phyloP scores from a whole-genome alignment of 2,329 filamentous ascomycete species.

The Bisporella sp. region DNA sequence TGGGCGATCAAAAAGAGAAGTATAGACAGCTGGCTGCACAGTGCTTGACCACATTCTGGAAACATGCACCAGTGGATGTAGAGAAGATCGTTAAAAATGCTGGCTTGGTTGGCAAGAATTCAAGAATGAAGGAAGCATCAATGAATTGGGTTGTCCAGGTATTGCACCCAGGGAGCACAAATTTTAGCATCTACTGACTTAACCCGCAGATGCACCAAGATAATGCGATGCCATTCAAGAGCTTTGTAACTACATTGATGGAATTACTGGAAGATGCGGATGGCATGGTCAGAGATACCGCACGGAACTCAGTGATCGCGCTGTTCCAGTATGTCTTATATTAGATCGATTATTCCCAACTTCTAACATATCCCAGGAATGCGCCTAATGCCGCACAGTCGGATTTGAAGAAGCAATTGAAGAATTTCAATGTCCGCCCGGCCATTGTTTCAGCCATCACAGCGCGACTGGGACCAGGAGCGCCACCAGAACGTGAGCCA shows the following conservation, averaged over 20 bases:
- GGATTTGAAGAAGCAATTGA: constrained; percentile 81
- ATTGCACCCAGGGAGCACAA: constrained; percentile 6
- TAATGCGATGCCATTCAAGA: constrained; percentile 71
- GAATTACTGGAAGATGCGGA: constrained; percentile 87
- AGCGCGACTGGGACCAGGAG: constrained; percentile 57
- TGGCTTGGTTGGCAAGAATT: constrained; percentile 73
- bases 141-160: constrained; percentile 82
- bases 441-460: constrained; percentile 80
- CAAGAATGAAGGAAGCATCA: constrained; percentile 75
- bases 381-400: constrained; percentile 79
- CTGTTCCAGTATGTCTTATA: constrained; percentile 61
- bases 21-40: constrained; percentile 68
- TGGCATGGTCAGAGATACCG: constrained; percentile 75
- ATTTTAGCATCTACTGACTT: not conserved
- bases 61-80: constrained; percentile 61
- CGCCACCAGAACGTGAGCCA: constrained; percentile 22
- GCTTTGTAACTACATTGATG: constrained; percentile 77
- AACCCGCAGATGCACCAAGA: constrained; percentile 66
- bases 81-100: constrained; percentile 73
- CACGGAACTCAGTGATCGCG: constrained; percentile 77
- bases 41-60: constrained; percentile 71
- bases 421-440: constrained; percentile 76
- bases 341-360: not conserved
- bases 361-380: constrained; percentile 39
- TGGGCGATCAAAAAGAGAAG: constrained; percentile 85